Evolutionary conservation across 2,329 filamentous ascomycete genomes (phyloP).

Genomic region (Chaetomiaceae sp.): DNA sequence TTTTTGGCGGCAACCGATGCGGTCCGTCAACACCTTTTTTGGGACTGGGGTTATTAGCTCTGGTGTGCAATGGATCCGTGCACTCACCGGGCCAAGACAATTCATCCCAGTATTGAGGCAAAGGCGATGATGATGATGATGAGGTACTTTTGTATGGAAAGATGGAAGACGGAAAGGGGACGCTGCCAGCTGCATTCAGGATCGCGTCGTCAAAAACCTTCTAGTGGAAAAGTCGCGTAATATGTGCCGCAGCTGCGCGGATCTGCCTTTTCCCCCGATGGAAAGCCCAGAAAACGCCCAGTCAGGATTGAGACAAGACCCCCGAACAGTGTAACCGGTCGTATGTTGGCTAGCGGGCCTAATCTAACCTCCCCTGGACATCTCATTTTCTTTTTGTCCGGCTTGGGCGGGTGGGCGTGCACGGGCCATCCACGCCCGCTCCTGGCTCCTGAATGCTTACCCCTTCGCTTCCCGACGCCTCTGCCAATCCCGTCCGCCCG

Average conservation of each 20-base stretch:
- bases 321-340: conserved; percentile 14
- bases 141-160: too few relatives aligned
- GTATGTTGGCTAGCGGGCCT: conserved; percentile 18
- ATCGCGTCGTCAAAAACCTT: background rate
- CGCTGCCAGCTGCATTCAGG: too few relatives aligned
- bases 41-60: too few relatives aligned
- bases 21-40: too few relatives aligned
- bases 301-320: conserved; percentile 6
- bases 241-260: background rate
- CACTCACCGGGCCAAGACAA: background rate
- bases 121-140: too few relatives aligned
- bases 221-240: too few relatives aligned
- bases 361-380: conserved; percentile 23
- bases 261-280: background rate
- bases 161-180: too few relatives aligned
- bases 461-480: conserved; percentile 19
- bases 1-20: background rate
- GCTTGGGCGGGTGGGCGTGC: conserved; percentile 10
- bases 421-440: conserved; percentile 19
- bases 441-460: conserved; percentile 16
- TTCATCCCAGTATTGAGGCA: background rate
- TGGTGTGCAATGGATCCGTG: too few relatives aligned
- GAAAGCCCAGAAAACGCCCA: background rate
- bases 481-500: conserved; percentile 24
- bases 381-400: conserved; percentile 26